Percentiles rank a stretch among this genome's conserved stretches.
Evolutionary conservation across 176 grass and related monocot species (phyloP).

Genomic region (Pharus latifolius): DNA sequence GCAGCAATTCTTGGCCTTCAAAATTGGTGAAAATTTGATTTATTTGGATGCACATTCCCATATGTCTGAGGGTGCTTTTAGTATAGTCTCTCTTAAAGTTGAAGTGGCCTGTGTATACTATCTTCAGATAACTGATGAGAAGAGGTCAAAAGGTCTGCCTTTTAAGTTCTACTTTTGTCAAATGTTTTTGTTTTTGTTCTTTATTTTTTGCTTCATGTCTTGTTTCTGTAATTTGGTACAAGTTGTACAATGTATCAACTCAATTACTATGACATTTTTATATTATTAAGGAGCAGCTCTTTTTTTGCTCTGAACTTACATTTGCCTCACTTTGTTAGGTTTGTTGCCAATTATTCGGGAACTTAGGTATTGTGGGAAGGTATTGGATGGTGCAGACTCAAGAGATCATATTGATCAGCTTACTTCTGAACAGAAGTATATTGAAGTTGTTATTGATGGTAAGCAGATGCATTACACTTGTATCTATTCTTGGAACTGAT

Average conservation of each 20-base stretch:
- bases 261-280: not conserved
- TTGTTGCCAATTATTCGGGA: constrained; percentile 73
- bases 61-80: constrained; percentile 31
- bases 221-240: not conserved
- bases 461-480: constrained; percentile 9
- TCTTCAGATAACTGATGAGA: constrained; percentile 70
- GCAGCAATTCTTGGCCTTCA: constrained; percentile 60
- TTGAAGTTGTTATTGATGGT: constrained; percentile 74
- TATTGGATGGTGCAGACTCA: constrained; percentile 33
- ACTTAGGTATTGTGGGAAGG: constrained; percentile 44
- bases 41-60: constrained; percentile 51
- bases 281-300: not conserved
- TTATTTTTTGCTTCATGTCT: not conserved
- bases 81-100: constrained; percentile 62
- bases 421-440: constrained; percentile 42
- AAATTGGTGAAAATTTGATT: constrained; percentile 54
- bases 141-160: constrained; percentile 62
- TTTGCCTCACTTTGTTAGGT: constrained; percentile 31
- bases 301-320: not conserved
- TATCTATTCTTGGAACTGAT: not conserved
- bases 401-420: constrained; percentile 42
- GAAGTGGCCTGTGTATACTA: constrained; percentile 80
- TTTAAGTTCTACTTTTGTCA: not conserved
- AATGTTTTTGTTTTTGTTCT: not conserved
- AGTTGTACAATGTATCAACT: not conserved